phyloP scores from a whole-genome alignment of 169 alveolate genomes.

The Blepharisma undulans region DNA sequence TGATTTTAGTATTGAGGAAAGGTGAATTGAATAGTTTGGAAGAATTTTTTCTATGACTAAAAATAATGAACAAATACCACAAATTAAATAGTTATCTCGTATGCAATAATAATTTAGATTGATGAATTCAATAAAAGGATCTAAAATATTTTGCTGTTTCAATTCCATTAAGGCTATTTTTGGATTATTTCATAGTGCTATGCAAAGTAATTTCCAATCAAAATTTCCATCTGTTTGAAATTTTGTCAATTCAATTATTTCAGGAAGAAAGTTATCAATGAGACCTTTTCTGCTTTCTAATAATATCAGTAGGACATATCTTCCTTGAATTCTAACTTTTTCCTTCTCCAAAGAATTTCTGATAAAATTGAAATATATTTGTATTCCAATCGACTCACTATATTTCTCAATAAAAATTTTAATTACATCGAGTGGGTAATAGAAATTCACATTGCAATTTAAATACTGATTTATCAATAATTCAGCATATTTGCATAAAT shows the following conservation, averaged over 20 bases:
- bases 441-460: too few relatives aligned
- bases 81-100: too few relatives aligned
- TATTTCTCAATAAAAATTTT: too few relatives aligned
- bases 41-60: too few relatives aligned
- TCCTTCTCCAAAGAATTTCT: neutral
- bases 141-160: neutral
- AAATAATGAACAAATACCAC: too few relatives aligned
- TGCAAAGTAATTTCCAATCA: neutral
- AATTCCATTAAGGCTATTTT: neutral
- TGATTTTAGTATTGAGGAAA: too few relatives aligned
- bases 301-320: neutral
- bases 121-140: too few relatives aligned
- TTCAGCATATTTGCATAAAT: too few relatives aligned
- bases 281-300: conserved; percentile 1
- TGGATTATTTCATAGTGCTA: neutral
- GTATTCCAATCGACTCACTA: neutral
- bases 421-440: too few relatives aligned
- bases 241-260: neutral
- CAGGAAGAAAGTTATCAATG: neutral
- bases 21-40: too few relatives aligned
- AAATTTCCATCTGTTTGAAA: neutral
- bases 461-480: too few relatives aligned
- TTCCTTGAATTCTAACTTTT: neutral
- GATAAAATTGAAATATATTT: neutral
- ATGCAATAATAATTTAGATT: too few relatives aligned